Conservation (phyloP, 805 yeast species). For the Yamadazyma sp. region DNA sequence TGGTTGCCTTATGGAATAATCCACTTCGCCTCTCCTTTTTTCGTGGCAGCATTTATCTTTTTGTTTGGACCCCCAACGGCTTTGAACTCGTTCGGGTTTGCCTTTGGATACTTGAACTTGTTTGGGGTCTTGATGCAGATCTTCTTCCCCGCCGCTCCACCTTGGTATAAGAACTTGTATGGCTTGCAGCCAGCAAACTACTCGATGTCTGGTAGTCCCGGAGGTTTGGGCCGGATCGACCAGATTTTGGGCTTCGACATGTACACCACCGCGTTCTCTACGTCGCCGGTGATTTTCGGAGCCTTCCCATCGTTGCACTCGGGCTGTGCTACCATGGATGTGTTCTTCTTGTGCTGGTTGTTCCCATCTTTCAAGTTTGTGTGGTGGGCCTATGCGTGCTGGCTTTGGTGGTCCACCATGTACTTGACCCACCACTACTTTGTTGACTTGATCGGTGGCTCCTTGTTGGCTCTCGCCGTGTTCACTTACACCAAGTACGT, state of each 20-base stretch:
- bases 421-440: constrained; percentile 96
- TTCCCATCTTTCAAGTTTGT: constrained; percentile 70
- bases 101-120: constrained; percentile 93
- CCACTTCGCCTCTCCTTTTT: constrained; percentile 89
- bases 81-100: constrained; percentile 80
- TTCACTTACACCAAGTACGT: constrained; percentile 69
- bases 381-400: constrained; percentile 75
- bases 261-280: constrained; percentile 78
- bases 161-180: constrained; percentile 88
- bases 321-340: constrained; percentile 93
- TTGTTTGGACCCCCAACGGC: constrained; percentile 91
- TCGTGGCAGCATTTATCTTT: constrained; percentile 75
- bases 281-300: constrained; percentile 92
- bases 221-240: constrained; percentile 91
- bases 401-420: constrained; percentile 99
- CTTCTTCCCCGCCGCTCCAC: constrained; percentile 91
- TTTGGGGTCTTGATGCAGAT: constrained; percentile 82
- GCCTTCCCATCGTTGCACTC: constrained; percentile 86
- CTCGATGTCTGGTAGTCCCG: constrained; percentile 90
- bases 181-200: constrained; percentile 91
- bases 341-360: constrained; percentile 76
- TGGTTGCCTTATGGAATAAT: constrained; percentile 94
- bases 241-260: constrained; percentile 71
- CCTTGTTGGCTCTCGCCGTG: constrained; percentile 69
- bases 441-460: constrained; percentile 91